Conservation (phyloP, 768 basidiomycete species). For the Tricholoma sp. region DNA sequence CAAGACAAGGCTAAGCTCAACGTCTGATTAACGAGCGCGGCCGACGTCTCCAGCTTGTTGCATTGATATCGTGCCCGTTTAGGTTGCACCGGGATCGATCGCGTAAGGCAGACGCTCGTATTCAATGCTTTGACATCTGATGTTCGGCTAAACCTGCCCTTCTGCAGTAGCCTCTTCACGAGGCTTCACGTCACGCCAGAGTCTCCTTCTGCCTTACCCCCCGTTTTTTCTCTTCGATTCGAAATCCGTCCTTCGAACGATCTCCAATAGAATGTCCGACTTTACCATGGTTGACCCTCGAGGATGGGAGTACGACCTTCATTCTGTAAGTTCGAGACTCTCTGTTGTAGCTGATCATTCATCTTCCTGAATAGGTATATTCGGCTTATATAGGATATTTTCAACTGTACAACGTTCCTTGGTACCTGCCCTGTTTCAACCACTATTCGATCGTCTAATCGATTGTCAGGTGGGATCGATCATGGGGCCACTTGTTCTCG, state of each 20-base stretch:
- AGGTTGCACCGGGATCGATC: background rate
- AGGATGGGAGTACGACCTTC: constrained; percentile 79
- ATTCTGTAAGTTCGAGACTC: constrained; percentile 51
- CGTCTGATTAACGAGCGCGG: background rate
- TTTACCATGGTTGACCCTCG: constrained; percentile 70
- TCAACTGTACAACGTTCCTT: constrained; percentile 62
- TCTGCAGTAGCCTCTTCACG: too few species aligned
- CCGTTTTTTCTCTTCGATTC: background rate
- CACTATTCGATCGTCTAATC: constrained; percentile 39
- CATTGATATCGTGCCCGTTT: background rate
- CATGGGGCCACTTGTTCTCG: constrained; percentile 77
- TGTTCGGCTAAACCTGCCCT: background rate
- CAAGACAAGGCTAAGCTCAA: background rate
- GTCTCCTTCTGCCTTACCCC: background rate
- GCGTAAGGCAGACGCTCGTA: background rate
- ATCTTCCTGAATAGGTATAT: constrained; percentile 38
- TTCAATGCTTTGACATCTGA: background rate
- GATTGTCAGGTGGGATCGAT: constrained; percentile 61
- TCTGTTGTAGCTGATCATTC: background rate
- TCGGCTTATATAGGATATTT: constrained; percentile 79
- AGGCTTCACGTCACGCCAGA: background rate
- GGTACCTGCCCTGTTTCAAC: constrained; percentile 36
- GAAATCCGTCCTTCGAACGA: background rate
- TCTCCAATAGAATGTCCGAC: constrained; percentile 48
- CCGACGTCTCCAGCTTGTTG: background rate